Evolutionary conservation across 2,329 filamentous ascomycete species (phyloP), one percentile per base, ranked within the genome.

Genomic region (Didymella lethalis): DNA sequence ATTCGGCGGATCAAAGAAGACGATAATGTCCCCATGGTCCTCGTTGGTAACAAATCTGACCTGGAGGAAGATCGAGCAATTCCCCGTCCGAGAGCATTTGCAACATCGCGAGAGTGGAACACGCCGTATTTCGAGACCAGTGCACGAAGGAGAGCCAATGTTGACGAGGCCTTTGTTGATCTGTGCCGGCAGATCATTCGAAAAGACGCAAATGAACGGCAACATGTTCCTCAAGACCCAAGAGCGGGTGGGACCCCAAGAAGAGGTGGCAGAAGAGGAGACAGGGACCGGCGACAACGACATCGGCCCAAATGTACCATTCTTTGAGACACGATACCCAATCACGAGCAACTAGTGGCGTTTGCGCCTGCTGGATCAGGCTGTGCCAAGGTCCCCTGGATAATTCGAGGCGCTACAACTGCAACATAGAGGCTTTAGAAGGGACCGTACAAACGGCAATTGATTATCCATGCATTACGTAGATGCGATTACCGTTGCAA

Each of bases 61-160:
- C 84, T 97, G 43, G 92, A 95, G 78, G 92, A 96, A 74, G 90
- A 93, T 75, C 88, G 92, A 29, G 86, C 85, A 20, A 90, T 97
- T 8, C 87, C 90, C 12, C 86, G 92, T 50, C 89, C 90, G 62
- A 88, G 88, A 68, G 93, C 91, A 5, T 96, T 96, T 73, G 85
- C 89, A 31, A 85, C 96, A 63, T 93, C 91, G n/a, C 91, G 95
- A 73, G 86, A 85, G 71, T 97, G 93, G 93, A 88, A 88, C 68
- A 91, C 91, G 34, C 93, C 93, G 0, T 97, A 96, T 76, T 97
- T 96, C 73, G 93, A 97, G 80, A 90, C 93, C 34, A 94, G 90
- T 63, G 93, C 93, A 49, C 84, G 93, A 64, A 88, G 91, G 68
- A 84, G 89, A 71, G 91, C 90, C 63, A 97, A 97, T 68, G 93